Evolutionary conservation across 208 protist species (phyloP).

Genomic region (Histomonas meleagridis): DNA sequence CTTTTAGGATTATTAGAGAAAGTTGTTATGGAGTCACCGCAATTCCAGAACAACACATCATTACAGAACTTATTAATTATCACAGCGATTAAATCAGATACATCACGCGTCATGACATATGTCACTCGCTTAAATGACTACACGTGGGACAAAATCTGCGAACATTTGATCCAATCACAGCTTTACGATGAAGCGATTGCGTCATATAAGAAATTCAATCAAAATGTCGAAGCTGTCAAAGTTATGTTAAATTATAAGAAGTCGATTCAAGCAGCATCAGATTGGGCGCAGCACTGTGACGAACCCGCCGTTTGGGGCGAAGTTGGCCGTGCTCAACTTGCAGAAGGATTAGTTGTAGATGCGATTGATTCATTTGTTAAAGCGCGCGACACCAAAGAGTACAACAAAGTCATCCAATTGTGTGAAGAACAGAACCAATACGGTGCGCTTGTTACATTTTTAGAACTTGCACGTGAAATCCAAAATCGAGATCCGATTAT

Average conservation of each 20-base stretch:
- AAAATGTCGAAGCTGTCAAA: conserved; percentile 79
- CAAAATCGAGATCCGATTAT: conserved; percentile 71
- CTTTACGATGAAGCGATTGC: conserved; percentile 94
- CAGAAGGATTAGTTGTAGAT: conserved; percentile 54
- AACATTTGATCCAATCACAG: conserved; percentile 63
- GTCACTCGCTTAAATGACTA: conserved; percentile 93
- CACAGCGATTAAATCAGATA: conserved; percentile 87
- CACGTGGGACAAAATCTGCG: conserved; percentile 88
- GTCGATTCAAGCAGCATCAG: conserved; percentile 70
- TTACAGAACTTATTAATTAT: conserved; percentile 99
- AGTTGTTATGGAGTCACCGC: conserved; percentile 87
- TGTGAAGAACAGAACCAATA: conserved; percentile 74
- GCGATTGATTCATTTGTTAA: conserved; percentile 80
- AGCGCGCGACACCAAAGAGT: conserved; percentile 79
- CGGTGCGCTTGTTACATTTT: conserved; percentile 86
- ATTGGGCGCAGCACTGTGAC: conserved; percentile 40
- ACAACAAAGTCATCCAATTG: conserved; percentile 71
- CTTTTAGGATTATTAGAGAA: conserved; percentile 97
- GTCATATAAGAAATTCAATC: conserved; percentile 92
- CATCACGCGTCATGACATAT: conserved; percentile 87
- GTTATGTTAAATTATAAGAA: conserved; percentile 89
- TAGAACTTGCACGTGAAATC: conserved; percentile 82
- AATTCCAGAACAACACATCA: conserved; percentile 89
- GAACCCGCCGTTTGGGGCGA: conserved; percentile 70
- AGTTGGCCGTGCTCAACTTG: conserved; percentile 82